Evolutionary conservation across 768 basidiomycete genomes (phyloP).

Genomic region (Tephrocybe sp.): DNA sequence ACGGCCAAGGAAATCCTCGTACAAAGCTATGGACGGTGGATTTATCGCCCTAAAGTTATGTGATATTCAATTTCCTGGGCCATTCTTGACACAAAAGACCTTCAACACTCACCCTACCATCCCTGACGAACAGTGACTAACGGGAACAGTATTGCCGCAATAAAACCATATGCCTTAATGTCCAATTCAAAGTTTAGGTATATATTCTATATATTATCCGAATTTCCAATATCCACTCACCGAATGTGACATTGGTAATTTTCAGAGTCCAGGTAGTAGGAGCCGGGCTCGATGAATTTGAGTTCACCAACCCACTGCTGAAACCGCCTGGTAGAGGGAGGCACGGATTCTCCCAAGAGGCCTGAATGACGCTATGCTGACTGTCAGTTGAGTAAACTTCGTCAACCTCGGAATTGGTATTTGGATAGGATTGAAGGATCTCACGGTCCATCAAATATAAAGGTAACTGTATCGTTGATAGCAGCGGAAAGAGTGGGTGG

Average conservation of each 20-base stretch:
- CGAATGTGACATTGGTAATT: slow-evolving; percentile 30
- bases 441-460: slow-evolving; percentile 38
- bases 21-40: slow-evolving; percentile 26
- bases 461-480: slow-evolving; percentile 33
- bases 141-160: slow-evolving; percentile 32
- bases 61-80: not conserved
- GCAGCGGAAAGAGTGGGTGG: slow-evolving; percentile 30
- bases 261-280: slow-evolving; percentile 33
- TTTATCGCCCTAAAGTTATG: slow-evolving; percentile 32
- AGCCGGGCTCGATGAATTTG: slow-evolving; percentile 16
- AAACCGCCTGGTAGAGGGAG: slow-evolving; percentile 38
- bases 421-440: slow-evolving; percentile 7
- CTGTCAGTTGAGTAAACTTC: slow-evolving; percentile 15
- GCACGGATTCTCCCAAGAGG: slow-evolving; percentile 35
- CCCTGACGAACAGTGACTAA: slow-evolving; percentile 34
- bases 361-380: slow-evolving; percentile 40
- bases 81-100: not conserved
- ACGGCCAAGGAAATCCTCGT: slow-evolving; percentile 23
- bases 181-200: too few relatives aligned
- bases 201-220: too few relatives aligned
- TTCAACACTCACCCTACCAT: slow-evolving; percentile 36
- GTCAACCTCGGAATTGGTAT: not conserved
- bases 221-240: slow-evolving; percentile 25
- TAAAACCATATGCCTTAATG: slow-evolving; percentile 40
- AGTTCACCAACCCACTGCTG: slow-evolving; percentile 29